These are phyloP conservation scores for Aureobasidium sp. DNA, from an alignment of 2,329 filamentous ascomycete genomes.

Conservation along the genomic window DNA sequence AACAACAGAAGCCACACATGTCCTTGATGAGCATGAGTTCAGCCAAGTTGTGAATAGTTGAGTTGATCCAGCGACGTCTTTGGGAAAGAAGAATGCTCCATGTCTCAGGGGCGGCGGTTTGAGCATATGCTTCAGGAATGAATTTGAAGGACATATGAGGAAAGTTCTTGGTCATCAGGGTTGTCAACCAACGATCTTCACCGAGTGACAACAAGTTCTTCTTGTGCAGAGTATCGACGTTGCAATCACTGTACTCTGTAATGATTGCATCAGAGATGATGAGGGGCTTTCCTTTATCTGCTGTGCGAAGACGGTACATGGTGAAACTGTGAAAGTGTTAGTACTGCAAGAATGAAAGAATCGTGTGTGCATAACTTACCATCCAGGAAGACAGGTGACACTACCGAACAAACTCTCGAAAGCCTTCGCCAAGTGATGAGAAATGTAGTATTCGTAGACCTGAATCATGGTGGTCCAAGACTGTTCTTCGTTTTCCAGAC, in stretches of 20 bases:
- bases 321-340: conserved; percentile 61
- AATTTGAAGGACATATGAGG: conserved; percentile 95
- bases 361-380: conserved; percentile 52
- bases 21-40: conserved; percentile 87
- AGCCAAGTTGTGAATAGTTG: conserved; percentile 90
- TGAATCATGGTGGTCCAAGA: conserved; percentile 99
- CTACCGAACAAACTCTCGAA: conserved; percentile 97
- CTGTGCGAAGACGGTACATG: conserved; percentile 95
- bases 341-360: background rate
- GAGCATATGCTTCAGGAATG: conserved; percentile 82
- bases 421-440: conserved; percentile 90
- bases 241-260: conserved; percentile 76
- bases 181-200: conserved; percentile 95
- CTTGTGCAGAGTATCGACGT: conserved; percentile 89
- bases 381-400: conserved; percentile 97
- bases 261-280: conserved; percentile 89
- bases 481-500: conserved; percentile 86
- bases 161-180: conserved; percentile 97
- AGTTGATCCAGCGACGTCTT: conserved; percentile 98
- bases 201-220: conserved; percentile 89
- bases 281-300: conserved; percentile 86
- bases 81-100: conserved; percentile 96
- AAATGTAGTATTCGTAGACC: conserved; percentile 99
- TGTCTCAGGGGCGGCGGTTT: conserved; percentile 86
- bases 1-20: conserved; percentile 97